These are phyloP conservation scores for Amoebophrya sp. DNA, from an alignment of 169 alveolate genomes.

Conservation along the genomic window DNA sequence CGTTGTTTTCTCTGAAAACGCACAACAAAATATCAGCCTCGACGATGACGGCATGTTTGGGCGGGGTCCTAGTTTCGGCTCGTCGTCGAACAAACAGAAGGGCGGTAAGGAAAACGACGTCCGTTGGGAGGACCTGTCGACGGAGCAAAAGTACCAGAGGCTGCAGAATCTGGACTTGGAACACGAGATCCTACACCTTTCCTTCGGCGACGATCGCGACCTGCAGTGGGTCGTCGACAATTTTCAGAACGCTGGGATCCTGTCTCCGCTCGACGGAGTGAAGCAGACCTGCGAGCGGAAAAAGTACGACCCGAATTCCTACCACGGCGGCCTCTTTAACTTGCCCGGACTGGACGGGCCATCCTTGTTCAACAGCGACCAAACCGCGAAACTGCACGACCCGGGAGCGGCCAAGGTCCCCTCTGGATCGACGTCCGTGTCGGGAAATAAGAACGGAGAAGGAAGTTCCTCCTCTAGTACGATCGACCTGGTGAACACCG, in stretches of 20 bases:
- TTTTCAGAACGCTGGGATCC: background rate
- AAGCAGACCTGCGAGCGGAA: background rate
- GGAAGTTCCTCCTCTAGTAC: background rate
- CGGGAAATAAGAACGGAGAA: background rate
- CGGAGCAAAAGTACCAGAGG: background rate
- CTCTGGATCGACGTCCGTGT: background rate
- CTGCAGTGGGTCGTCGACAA: background rate
- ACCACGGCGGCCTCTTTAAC: too few relatives aligned
- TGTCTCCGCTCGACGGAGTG: background rate
- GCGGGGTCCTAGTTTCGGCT: too few relatives aligned
- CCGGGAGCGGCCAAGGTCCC: too few relatives aligned
- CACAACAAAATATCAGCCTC: too few relatives aligned
- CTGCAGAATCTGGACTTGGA: background rate
- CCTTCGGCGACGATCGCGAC: background rate
- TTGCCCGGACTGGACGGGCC: too few relatives aligned
- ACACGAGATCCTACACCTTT: background rate
- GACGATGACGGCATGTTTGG: too few relatives aligned
- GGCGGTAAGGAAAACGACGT: background rate
- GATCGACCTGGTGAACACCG: background rate
- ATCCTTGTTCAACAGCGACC: background rate
- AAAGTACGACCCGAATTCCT: too few relatives aligned
- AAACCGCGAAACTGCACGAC: too few relatives aligned
- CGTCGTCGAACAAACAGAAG: too few relatives aligned
- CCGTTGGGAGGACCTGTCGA: background rate
- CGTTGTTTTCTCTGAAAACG: too few relatives aligned